Conservation (phyloP, 1,139 yeast genomes). For the Lodderomyces orthopsilosis region DNA sequence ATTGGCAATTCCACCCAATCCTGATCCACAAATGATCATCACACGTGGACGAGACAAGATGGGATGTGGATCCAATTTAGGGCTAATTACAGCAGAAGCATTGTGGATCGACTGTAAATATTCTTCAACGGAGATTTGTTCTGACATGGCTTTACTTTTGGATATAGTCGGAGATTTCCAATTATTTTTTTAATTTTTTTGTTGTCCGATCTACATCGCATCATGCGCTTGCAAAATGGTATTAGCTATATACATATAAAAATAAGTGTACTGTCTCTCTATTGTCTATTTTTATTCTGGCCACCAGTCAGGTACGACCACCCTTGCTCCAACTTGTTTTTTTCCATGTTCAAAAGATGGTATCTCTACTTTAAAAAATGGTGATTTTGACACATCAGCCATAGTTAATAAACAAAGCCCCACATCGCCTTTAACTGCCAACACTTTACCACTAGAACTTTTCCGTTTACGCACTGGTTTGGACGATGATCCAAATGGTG, state of each 20-base stretch:
- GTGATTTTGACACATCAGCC: constrained; percentile 34
- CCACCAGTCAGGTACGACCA: constrained; percentile 67
- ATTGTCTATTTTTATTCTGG: constrained; percentile 28
- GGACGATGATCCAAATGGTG: constrained; percentile 34
- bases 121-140: constrained; percentile 13
- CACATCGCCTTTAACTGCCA: constrained; percentile 54
- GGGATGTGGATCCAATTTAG: constrained; percentile 7
- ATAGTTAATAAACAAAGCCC: constrained; percentile 65
- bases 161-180: not conserved
- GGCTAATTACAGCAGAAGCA: constrained; percentile 12
- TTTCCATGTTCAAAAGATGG: constrained; percentile 23
- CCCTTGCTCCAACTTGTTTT: constrained; percentile 41
- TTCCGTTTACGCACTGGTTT: constrained; percentile 33
- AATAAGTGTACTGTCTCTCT: not conserved
- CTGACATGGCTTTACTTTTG: constrained; percentile 15
- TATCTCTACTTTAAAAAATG: constrained; percentile 28
- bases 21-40: constrained; percentile 91
- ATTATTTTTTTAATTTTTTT: not conserved
- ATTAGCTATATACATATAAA: not conserved
- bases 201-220: not conserved
- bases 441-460: constrained; percentile 56
- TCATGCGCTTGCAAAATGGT: not conserved
- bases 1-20: constrained; percentile 81
- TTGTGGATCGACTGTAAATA: constrained; percentile 13
- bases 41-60: constrained; percentile 48